These are phyloP conservation scores for Effrenium voratum DNA, from an alignment of 73 alveolate species.

Conservation along the genomic window DNA sequence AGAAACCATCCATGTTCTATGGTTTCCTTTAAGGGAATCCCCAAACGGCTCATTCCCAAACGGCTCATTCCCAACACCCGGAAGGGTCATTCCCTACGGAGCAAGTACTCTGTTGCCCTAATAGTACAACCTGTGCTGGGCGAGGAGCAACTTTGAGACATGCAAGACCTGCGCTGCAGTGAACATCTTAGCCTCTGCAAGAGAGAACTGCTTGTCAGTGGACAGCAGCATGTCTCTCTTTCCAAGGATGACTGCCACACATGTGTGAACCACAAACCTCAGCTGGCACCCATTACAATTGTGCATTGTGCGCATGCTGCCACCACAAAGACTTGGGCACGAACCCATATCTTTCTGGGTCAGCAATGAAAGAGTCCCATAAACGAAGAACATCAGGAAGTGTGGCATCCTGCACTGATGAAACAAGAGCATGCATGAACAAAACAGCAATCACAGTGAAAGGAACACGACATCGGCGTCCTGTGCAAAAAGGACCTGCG, in stretches of 20 bases:
- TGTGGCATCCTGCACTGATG: constrained; percentile 46
- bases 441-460: neutral
- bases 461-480: neutral
- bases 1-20: no score
- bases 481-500: constrained; percentile 61
- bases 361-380: constrained; percentile 92
- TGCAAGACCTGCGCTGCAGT: no score
- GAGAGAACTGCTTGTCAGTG: constrained; percentile 72
- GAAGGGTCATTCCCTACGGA: no score
- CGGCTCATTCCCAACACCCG: no score
- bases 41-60: no score
- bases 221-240: constrained; percentile 60
- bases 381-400: constrained; percentile 84
- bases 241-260: constrained; percentile 81
- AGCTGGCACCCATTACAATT: neutral
- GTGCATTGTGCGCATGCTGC: neutral
- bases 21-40: no score
- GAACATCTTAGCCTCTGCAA: constrained; percentile 53
- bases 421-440: no score
- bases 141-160: no score
- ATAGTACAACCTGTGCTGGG: no score
- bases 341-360: constrained; percentile 79
- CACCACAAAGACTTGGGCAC: neutral
- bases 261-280: constrained; percentile 69
- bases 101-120: no score